Evolutionary conservation across 805 yeast species (phyloP).

Genomic region (Spathaspora boniae): DNA sequence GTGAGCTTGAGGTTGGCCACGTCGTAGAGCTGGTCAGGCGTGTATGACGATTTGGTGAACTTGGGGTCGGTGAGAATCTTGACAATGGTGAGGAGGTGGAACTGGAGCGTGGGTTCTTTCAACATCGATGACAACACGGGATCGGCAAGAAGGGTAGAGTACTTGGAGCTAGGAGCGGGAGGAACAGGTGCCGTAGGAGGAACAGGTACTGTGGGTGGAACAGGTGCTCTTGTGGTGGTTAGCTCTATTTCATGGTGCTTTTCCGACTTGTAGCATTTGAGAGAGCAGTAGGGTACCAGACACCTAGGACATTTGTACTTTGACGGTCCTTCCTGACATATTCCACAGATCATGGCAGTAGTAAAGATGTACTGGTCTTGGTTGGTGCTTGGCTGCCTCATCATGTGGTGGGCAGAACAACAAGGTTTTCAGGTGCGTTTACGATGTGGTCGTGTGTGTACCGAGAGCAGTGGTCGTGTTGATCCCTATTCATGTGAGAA

Average conservation of each 20-base stretch:
- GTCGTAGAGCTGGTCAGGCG: conserved; percentile 51
- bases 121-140: conserved; percentile 44
- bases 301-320: conserved; percentile 62
- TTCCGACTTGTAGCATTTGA: conserved; percentile 55
- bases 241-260: conserved; percentile 21
- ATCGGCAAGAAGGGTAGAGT: conserved; percentile 35
- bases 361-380: too few relatives aligned
- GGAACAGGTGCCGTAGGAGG: too few relatives aligned
- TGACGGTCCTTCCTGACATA: conserved; percentile 34
- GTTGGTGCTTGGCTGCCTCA: too few relatives aligned
- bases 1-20: conserved; percentile 61
- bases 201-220: not conserved
- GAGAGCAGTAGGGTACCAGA: conserved; percentile 47
- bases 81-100: conserved; percentile 50
- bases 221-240: not conserved
- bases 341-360: conserved; percentile 31
- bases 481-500: too few relatives aligned
- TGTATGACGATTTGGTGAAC: conserved; percentile 44
- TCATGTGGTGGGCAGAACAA: too few relatives aligned
- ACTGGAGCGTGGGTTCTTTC: conserved; percentile 49
- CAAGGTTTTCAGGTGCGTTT: too few relatives aligned
- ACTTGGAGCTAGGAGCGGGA: conserved; percentile 8
- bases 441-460: too few relatives aligned
- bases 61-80: conserved; percentile 46
- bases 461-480: too few relatives aligned